These are phyloP conservation scores for Porcisia deanei DNA, from an alignment of 208 protist genomes.

Conservation along the genomic window DNA sequence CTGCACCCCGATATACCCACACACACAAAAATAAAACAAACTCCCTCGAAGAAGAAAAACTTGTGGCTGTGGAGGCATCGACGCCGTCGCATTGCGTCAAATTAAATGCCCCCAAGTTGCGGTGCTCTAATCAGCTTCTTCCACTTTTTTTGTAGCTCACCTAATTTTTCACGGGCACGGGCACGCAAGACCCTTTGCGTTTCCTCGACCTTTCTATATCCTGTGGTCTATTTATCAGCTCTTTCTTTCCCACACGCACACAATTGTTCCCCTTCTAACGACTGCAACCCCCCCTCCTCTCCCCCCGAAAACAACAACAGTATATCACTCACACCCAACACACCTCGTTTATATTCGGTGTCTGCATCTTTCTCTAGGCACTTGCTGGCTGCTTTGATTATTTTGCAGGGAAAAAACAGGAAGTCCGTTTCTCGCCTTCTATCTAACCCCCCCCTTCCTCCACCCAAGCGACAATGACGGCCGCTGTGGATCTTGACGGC, in stretches of 20 bases:
- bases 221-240: not conserved
- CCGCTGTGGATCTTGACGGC: conserved; percentile 46
- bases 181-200: not conserved
- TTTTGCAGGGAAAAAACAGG: conserved; percentile 10
- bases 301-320: not conserved
- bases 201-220: not conserved
- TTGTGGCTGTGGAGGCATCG: too few species aligned
- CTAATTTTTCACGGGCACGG: not conserved
- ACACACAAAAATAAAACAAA: not conserved
- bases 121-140: too few species aligned
- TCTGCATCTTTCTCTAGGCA: not conserved
- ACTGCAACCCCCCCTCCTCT: not conserved
- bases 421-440: not conserved
- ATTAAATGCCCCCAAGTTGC: too few species aligned
- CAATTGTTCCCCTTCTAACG: not conserved
- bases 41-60: too few species aligned
- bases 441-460: not conserved
- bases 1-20: too few species aligned
- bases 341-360: conserved; percentile 19
- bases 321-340: not conserved
- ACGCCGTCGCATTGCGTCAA: too few species aligned
- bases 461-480: conserved; percentile 19
- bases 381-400: not conserved
- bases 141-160: not conserved
- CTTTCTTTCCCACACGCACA: not conserved